Percentiles rank a stretch among this genome's conserved stretches.
phyloP scores from a whole-genome alignment of 805 yeast species.

The Dipodascopsis uninucleata region DNA sequence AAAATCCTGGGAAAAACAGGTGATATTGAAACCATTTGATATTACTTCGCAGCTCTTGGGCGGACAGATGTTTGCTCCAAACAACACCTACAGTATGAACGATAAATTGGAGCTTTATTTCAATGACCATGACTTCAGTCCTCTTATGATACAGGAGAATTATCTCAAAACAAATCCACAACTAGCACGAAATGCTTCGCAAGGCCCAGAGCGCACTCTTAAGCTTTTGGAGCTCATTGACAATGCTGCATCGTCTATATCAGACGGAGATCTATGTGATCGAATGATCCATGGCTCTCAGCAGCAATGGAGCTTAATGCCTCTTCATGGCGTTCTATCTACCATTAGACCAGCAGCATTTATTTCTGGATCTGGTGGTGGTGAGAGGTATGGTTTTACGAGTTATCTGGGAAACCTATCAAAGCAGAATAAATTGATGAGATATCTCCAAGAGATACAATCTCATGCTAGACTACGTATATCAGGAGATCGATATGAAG shows the following conservation, averaged over 20 bases:
- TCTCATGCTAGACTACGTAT: slow-evolving; percentile 81
- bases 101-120: slow-evolving; percentile 86
- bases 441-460: slow-evolving; percentile 81
- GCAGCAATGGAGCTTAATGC: slow-evolving; percentile 58
- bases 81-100: slow-evolving; percentile 55
- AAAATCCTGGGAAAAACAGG: slow-evolving; percentile 79
- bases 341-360: slow-evolving; percentile 73
- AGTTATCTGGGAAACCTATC: slow-evolving; percentile 28
- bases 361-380: slow-evolving; percentile 62
- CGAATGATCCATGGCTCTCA: slow-evolving; percentile 64
- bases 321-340: slow-evolving; percentile 83
- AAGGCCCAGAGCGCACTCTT: slow-evolving; percentile 37
- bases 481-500: slow-evolving; percentile 66
- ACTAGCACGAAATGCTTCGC: slow-evolving; percentile 28
- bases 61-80: slow-evolving; percentile 55
- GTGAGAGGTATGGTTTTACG: slow-evolving; percentile 73
- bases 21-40: slow-evolving; percentile 89
- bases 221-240: slow-evolving; percentile 62
- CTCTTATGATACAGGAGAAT: slow-evolving; percentile 94
- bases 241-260: slow-evolving; percentile 79
- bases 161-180: slow-evolving; percentile 65
- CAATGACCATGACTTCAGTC: slow-evolving; percentile 91
- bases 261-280: slow-evolving; percentile 81
- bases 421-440: slow-evolving; percentile 51
- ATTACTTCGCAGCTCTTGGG: slow-evolving; percentile 65